Evolutionary conservation across 75 land plant genomes (phyloP), one percentile per base, ranked within the genome.

Genomic region (Chamaecyparis obtusa): DNA sequence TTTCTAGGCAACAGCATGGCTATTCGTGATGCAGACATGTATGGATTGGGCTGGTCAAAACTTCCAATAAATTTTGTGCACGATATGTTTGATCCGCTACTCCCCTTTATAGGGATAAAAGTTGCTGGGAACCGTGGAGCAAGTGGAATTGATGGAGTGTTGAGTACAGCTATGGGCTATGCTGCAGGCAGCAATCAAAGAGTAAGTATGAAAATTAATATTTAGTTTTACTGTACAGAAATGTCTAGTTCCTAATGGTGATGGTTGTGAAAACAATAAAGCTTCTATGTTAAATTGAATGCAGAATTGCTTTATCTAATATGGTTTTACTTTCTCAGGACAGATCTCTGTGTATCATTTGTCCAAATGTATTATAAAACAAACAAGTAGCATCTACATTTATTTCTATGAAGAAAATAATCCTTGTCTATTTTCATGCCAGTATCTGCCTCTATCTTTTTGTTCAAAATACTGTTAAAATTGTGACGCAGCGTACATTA

Each of bases 131-230:
- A 98, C 88, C 92, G 99, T 57, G 99, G 99, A 82, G 99, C 99
- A 57, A 98, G 99, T 96, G 99, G 99, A 49, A 98, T 98, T 86
- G 99, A 98, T 87, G 99, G 99, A 36, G 88, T 98, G 87, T 88
- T 98, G 46, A 98, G 99, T 89, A 94, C 99, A 84, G 96, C 99
- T 78, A 87, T 96, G 86, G 99, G 99, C 43, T 97, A 96, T 94
- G 93, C 97, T 67, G 93, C 92, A 8, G 99, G 99, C 37, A 92
- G 95, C 88, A 92, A 88, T 19, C 95, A 89, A 85, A 87, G 95
- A 85, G 99, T 97, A 87, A 79, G 86, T 54, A 60, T 64, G 83
- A 46, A 2, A 9, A 30, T n/a, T 81, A 78, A n/a, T 81, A 81
- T 46, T 85, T 32, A 19, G 32, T n/a, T 84, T 2, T 85, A 56